Evolutionary conservation across 208 protist species (phyloP).

Genomic region (Sergeia podlipaevii): DNA sequence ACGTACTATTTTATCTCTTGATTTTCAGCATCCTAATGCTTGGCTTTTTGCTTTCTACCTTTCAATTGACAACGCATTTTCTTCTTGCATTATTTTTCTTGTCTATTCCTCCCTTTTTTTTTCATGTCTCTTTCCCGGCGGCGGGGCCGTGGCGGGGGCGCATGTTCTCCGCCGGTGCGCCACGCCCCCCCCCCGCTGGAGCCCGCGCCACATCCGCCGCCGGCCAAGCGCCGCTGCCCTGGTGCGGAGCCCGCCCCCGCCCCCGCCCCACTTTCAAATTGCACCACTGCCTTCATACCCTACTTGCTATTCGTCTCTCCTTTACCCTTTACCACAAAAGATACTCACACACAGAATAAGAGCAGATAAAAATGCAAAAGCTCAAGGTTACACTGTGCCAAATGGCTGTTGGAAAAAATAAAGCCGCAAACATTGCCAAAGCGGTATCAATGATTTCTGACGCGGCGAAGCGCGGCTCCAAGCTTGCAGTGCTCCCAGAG

Average conservation of each 20-base stretch:
- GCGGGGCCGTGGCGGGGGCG: no score
- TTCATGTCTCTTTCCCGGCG: no score
- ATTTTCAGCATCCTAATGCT: no score
- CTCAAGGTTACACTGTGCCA: slow-evolving; percentile 90
- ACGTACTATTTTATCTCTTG: no score
- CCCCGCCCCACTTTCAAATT: not conserved
- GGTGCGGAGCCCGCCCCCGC: no score
- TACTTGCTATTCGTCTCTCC: no score
- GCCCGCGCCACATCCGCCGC: not conserved
- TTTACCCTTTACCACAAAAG: no score
- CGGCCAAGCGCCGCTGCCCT: not conserved
- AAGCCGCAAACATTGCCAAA: slow-evolving; percentile 76
- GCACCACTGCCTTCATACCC: no score
- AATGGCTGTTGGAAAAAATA: slow-evolving; percentile 66
- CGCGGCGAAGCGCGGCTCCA: slow-evolving; percentile 73
- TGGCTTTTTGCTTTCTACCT: no score
- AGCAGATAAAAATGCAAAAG: slow-evolving; percentile 21
- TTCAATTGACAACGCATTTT: no score
- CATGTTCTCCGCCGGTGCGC: not conserved
- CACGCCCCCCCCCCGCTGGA: not conserved
- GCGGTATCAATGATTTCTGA: slow-evolving; percentile 68
- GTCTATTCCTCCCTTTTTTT: no score
- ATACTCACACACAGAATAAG: not conserved
- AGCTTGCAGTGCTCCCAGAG: slow-evolving; percentile 91
- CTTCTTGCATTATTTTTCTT: no score